phyloP scores from a whole-genome alignment of 805 yeast species.

The Yarrowia osloensis region DNA sequence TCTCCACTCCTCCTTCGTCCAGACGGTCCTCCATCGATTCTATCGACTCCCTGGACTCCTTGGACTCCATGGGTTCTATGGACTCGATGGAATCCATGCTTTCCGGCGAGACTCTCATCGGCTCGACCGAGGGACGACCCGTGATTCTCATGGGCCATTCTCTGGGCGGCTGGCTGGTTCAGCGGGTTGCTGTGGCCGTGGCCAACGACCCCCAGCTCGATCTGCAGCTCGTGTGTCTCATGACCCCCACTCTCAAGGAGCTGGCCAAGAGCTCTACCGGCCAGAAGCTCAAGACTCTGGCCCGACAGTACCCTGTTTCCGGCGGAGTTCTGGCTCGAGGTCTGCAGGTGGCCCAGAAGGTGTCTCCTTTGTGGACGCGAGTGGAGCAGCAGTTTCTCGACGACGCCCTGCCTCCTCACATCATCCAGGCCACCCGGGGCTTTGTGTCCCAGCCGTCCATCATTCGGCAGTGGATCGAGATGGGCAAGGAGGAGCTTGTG shows the following conservation, averaged over 20 bases:
- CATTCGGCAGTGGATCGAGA: slow-evolving; percentile 55
- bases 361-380: slow-evolving; percentile 38
- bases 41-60: background rate
- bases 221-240: slow-evolving; percentile 55
- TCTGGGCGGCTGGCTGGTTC: slow-evolving; percentile 66
- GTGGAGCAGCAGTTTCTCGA: slow-evolving; percentile 20
- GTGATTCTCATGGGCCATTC: slow-evolving; percentile 66
- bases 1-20: background rate
- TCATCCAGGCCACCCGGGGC: slow-evolving; percentile 44
- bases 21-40: slow-evolving; percentile 11
- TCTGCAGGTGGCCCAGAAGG: slow-evolving; percentile 31
- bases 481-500: slow-evolving; percentile 64
- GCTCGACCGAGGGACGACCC: slow-evolving; percentile 38
- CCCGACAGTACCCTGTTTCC: slow-evolving; percentile 35
- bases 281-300: slow-evolving; percentile 39
- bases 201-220: slow-evolving; percentile 38
- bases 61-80: slow-evolving; percentile 2
- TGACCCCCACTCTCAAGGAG: slow-evolving; percentile 71
- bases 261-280: slow-evolving; percentile 54
- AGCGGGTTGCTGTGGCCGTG: slow-evolving; percentile 49
- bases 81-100: background rate
- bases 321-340: slow-evolving; percentile 32
- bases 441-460: slow-evolving; percentile 50
- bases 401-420: slow-evolving; percentile 12
- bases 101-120: slow-evolving; percentile 15